Evolutionary conservation across 2,329 filamentous ascomycete species (phyloP).

Genomic region (Ophiocordyceps camponoti-rufipedis): DNA sequence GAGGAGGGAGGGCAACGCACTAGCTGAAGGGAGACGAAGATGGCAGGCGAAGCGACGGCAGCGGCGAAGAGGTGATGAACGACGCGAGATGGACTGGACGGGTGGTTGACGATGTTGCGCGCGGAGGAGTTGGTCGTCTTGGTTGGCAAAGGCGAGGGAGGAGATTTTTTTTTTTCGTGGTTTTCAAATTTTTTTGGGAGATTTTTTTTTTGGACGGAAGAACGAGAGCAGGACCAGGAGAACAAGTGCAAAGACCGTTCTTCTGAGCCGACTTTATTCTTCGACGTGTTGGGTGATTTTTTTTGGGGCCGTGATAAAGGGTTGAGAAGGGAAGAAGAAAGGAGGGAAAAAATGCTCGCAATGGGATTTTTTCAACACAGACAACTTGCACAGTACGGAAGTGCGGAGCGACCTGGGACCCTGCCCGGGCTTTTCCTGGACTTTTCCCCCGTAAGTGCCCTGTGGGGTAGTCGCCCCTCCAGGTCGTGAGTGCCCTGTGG

Average conservation of each 20-base stretch:
- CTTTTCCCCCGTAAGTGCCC: background rate
- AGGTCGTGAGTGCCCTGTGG: constrained; percentile 3
- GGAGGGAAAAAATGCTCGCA: constrained; percentile 19
- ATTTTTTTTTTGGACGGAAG: constrained; percentile 27
- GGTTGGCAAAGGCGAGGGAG: background rate
- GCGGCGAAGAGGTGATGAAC: constrained; percentile 1
- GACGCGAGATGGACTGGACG: constrained; percentile 5
- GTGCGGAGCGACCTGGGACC: background rate
- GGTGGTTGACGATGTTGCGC: constrained; percentile 1
- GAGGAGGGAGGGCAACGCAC: background rate
- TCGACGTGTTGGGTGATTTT: constrained; percentile 22
- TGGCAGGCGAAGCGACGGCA: background rate
- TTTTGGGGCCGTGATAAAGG: constrained; percentile 21
- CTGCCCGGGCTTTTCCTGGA: background rate
- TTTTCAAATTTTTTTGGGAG: constrained; percentile 41
- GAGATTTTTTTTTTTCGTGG: constrained; percentile 32
- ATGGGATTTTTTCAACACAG: constrained; percentile 14
- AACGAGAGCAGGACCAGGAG: constrained; percentile 40
- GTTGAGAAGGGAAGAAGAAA: constrained; percentile 18
- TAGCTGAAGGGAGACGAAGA: background rate
- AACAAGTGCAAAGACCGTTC: constrained; percentile 39
- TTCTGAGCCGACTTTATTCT: constrained; percentile 27
- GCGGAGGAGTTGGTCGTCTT: background rate
- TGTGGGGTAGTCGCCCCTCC: constrained; percentile 1
- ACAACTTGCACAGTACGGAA: constrained; percentile 1